phyloP scores from a whole-genome alignment of 768 basidiomycete species.

The Pleurotus sapidus region DNA sequence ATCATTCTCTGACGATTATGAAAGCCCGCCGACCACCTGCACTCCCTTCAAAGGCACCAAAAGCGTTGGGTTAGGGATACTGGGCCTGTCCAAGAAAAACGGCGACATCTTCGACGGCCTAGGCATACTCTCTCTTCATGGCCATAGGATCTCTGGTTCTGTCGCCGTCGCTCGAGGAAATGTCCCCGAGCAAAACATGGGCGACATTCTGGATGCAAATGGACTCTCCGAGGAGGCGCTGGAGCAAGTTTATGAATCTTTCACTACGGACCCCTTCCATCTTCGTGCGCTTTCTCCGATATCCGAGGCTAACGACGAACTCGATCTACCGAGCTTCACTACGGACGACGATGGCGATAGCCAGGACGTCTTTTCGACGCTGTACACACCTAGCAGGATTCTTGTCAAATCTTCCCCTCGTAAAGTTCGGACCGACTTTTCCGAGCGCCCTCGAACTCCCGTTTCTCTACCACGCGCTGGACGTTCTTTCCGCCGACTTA shows the following conservation, averaged over 20 bases:
- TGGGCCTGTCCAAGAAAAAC: constrained; percentile 10
- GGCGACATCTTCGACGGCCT: constrained; percentile 7
- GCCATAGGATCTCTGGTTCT: background rate
- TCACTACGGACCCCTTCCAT: background rate
- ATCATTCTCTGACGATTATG: background rate
- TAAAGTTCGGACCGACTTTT: no score
- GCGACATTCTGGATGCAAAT: background rate
- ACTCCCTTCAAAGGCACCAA: background rate
- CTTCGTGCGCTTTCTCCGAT: background rate
- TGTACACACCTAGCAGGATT: no score
- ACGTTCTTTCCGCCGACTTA: background rate
- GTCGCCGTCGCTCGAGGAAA: background rate
- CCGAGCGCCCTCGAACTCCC: background rate
- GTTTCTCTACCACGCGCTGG: background rate
- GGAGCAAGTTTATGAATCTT: background rate
- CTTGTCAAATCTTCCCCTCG: no score
- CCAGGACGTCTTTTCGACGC: background rate
- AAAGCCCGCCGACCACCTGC: background rate
- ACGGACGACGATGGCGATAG: background rate
- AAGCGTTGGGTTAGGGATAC: constrained; percentile 2
- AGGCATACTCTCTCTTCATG: constrained; percentile 6
- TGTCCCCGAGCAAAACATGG: background rate
- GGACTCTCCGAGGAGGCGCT: background rate
- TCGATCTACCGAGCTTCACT: background rate
- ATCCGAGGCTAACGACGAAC: background rate